phyloP scores from a whole-genome alignment of 192 early-diverging fungal species.

The Backusella mclennaniae region DNA sequence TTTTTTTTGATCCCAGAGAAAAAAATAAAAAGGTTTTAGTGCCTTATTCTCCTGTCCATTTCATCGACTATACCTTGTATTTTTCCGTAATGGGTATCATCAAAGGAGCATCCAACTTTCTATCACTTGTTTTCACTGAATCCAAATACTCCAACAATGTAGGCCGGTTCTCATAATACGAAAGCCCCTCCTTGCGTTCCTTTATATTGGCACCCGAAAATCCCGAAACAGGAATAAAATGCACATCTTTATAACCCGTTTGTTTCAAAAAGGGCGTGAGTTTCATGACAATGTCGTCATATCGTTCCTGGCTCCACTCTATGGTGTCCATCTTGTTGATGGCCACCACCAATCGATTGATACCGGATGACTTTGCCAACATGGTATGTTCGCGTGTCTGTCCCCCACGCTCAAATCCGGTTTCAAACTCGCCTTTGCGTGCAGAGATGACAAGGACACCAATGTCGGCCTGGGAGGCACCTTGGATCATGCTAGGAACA shows the following conservation, averaged over 20 bases:
- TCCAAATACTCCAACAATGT: slow-evolving; percentile 88
- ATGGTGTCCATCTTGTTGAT: slow-evolving; percentile 99
- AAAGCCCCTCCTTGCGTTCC: slow-evolving; percentile 48
- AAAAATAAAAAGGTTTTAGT: background rate
- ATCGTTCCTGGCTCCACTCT: slow-evolving; percentile 82
- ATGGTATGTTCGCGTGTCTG: slow-evolving; percentile 98
- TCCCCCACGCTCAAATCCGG: slow-evolving; percentile 98
- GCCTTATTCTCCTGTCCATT: background rate
- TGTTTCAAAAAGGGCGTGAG: slow-evolving; percentile 87
- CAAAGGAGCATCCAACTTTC: slow-evolving; percentile 84
- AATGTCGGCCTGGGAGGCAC: slow-evolving; percentile 95
- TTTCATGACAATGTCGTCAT: slow-evolving; percentile 86
- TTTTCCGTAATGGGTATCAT: slow-evolving; percentile 94
- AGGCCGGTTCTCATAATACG: slow-evolving; percentile 75
- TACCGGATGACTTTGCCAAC: slow-evolving; percentile 92
- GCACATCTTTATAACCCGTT: slow-evolving; percentile 86
- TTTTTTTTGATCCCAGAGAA: too few relatives aligned
- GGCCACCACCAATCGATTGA: slow-evolving; percentile 87
- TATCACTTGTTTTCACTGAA: slow-evolving; percentile 74
- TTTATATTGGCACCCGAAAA: slow-evolving; percentile 97
- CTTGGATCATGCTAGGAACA: slow-evolving; percentile 95
- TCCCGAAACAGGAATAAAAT: slow-evolving; percentile 91
- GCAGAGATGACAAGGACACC: slow-evolving; percentile 95
- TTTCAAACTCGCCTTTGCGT: slow-evolving; percentile 98
- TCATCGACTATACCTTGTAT: slow-evolving; percentile 60